phyloP scores from a whole-genome alignment of 805 yeast species.

The Candida tibetensis region DNA sequence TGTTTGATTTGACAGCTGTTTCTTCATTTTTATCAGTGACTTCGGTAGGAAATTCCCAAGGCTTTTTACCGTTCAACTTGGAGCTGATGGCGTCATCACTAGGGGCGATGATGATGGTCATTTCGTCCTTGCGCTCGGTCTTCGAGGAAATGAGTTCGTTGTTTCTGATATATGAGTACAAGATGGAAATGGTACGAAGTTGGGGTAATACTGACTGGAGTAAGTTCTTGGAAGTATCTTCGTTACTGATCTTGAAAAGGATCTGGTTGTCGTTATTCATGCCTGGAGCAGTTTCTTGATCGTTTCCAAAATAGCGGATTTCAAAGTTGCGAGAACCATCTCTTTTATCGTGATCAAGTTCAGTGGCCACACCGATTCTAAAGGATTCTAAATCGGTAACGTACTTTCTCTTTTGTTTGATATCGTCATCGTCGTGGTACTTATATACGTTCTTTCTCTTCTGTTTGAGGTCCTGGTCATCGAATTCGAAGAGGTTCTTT shows the following conservation, averaged over 20 bases:
- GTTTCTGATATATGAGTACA: constrained; percentile 71
- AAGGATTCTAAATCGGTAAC: background rate
- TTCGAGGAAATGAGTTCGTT: constrained; percentile 46
- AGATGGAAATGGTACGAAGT: constrained; percentile 47
- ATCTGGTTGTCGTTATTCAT: constrained; percentile 10
- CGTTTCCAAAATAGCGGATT: constrained; percentile 2
- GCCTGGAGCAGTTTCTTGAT: constrained; percentile 6
- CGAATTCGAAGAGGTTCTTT: background rate
- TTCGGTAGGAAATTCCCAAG: constrained; percentile 76
- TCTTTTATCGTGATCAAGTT: constrained; percentile 9
- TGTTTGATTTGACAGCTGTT: constrained; percentile 47
- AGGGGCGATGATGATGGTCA: constrained; percentile 68
- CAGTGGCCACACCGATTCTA: background rate
- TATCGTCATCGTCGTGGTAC: background rate
- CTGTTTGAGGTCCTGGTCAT: background rate
- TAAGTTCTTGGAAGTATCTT: constrained; percentile 17
- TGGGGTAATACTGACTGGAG: constrained; percentile 39
- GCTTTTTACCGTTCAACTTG: constrained; percentile 55
- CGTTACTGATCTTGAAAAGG: constrained; percentile 12
- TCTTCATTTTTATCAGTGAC: constrained; percentile 48
- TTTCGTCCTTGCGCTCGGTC: constrained; percentile 43
- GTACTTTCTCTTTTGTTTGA: constrained; percentile 1
- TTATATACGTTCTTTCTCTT: constrained; percentile 2
- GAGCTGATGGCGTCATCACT: constrained; percentile 49
- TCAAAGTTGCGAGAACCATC: constrained; percentile 6